Conservation (phyloP, 345 rosid species). For the Ceriops decandra region DNA sequence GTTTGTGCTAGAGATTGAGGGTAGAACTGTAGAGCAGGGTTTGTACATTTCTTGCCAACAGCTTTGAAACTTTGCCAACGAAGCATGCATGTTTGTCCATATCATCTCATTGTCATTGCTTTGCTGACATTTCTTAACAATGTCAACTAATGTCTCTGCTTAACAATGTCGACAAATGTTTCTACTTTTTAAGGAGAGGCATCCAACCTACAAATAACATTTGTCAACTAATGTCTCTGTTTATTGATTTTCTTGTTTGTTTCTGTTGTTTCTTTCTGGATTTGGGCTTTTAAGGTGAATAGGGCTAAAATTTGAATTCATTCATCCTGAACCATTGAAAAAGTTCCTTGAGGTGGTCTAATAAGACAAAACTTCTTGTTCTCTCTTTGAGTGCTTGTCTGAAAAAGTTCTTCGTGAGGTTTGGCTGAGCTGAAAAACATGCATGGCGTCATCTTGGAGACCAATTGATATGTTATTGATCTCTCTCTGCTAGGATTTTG, state of each 20-base stretch:
- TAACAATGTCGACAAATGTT: background rate
- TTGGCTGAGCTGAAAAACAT: constrained; percentile 6
- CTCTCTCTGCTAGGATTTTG: background rate
- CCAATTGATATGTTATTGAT: background rate
- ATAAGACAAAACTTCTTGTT: background rate
- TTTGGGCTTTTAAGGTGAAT: background rate
- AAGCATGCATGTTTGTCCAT: background rate
- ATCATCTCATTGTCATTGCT: background rate
- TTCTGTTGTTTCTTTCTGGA: background rate
- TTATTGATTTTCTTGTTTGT: background rate
- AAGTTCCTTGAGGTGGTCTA: background rate
- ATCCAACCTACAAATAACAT: background rate
- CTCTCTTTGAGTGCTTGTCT: background rate
- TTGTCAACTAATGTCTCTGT: background rate
- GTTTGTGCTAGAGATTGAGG: background rate
- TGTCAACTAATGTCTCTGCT: background rate
- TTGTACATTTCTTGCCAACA: background rate
- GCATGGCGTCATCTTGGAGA: background rate
- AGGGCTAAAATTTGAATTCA: background rate
- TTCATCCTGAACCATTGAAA: background rate
- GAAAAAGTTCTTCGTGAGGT: background rate
- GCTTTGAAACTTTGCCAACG: background rate
- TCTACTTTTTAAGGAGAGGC: background rate
- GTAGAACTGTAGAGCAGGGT: background rate
- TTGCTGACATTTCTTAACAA: background rate